A percentile compares a stretch with the other conserved stretches of the same genome.
phyloP scores from a whole-genome alignment of 2,329 filamentous ascomycete species.

The Sarocladium brachiariae region DNA sequence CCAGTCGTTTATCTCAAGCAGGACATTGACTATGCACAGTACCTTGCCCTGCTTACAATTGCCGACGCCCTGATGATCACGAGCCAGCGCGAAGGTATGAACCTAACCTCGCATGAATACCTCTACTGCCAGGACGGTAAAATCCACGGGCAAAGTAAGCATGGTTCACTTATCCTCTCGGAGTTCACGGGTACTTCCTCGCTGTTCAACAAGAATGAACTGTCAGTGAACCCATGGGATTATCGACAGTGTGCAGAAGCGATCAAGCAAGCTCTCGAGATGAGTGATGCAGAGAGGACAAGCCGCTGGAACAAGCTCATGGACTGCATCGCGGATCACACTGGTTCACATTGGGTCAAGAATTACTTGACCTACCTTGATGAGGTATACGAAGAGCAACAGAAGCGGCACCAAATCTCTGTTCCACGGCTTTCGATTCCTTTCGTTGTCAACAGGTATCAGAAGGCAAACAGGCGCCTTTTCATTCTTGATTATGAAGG shows the following conservation, averaged over 20 bases:
- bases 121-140: slow-evolving; percentile 87
- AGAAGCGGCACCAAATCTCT: slow-evolving; percentile 74
- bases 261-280: slow-evolving; percentile 76
- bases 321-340: slow-evolving; percentile 69
- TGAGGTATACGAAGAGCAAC: slow-evolving; percentile 75
- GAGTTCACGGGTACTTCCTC: slow-evolving; percentile 92
- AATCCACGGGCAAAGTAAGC: slow-evolving; percentile 61
- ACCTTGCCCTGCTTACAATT: slow-evolving; percentile 82
- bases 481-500: slow-evolving; percentile 94
- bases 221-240: slow-evolving; percentile 93
- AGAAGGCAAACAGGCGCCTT: slow-evolving; percentile 58
- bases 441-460: slow-evolving; percentile 59
- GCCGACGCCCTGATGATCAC: slow-evolving; percentile 93
- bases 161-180: slow-evolving; percentile 83
- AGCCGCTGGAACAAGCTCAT: slow-evolving; percentile 68
- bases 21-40: slow-evolving; percentile 87
- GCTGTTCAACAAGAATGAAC: slow-evolving; percentile 71
- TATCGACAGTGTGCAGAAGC: slow-evolving; percentile 82
- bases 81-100: slow-evolving; percentile 95
- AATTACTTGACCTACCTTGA: slow-evolving; percentile 65
- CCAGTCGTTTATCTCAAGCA: slow-evolving; percentile 92
- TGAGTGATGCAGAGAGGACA: slow-evolving; percentile 67
- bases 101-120: slow-evolving; percentile 90
- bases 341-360: slow-evolving; percentile 80
- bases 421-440: slow-evolving; percentile 76